A percentile compares a stretch with the other conserved stretches of the same genome.
Conservation (phyloP, 1,139 yeast genomes). For the Pichia sp. region DNA sequence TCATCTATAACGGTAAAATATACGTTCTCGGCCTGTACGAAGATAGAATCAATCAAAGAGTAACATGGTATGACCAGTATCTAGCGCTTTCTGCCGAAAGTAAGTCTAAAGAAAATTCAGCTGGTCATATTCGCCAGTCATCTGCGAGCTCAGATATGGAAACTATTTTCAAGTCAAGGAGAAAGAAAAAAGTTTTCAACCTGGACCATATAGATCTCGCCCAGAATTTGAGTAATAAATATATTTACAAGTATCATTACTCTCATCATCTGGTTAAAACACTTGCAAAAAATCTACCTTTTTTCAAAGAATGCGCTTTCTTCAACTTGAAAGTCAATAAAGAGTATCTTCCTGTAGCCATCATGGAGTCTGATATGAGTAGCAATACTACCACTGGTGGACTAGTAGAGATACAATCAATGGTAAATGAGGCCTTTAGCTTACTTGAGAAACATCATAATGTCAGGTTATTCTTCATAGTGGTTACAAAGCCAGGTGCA, state of each 20-base stretch:
- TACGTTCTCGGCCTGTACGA: constrained; percentile 86
- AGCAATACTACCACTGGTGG: constrained; percentile 32
- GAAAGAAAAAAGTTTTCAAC: constrained; percentile 1
- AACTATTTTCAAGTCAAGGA: background rate
- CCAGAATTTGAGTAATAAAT: constrained; percentile 8
- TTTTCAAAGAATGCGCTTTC: constrained; percentile 83
- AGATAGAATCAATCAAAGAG: constrained; percentile 77
- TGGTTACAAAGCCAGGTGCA: constrained; percentile 74
- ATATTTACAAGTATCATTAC: constrained; percentile 57
- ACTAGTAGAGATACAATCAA: constrained; percentile 55
- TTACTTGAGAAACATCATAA: constrained; percentile 63
- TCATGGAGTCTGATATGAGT: constrained; percentile 72
- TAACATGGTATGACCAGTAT: constrained; percentile 55
- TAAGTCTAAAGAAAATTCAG: background rate
- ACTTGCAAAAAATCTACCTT: constrained; percentile 71
- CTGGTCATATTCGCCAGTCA: background rate
- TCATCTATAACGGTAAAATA: constrained; percentile 77
- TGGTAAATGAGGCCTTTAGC: constrained; percentile 70
- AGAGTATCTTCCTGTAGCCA: constrained; percentile 79
- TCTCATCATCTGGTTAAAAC: constrained; percentile 83
- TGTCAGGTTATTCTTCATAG: constrained; percentile 72
- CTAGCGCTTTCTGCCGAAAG: constrained; percentile 13
- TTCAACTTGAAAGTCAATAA: constrained; percentile 82
- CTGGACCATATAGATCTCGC: constrained; percentile 9
- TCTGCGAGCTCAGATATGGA: constrained; percentile 7